Evolutionary conservation across 2,329 filamentous ascomycete species (phyloP).

Genomic region (Orbilia brochopaga): DNA sequence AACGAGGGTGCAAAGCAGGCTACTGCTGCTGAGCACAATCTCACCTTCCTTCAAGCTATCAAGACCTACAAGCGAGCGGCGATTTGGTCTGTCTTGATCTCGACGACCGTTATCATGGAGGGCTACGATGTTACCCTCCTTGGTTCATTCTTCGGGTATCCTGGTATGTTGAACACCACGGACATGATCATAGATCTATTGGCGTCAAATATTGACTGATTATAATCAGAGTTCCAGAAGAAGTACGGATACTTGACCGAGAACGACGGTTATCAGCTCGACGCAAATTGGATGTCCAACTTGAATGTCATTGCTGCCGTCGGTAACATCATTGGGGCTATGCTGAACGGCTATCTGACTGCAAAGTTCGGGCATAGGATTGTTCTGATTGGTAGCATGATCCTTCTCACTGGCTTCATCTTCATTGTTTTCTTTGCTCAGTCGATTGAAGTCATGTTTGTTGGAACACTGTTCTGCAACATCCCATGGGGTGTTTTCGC

Average conservation of each 20-base stretch:
- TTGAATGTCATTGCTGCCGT: constrained; percentile 57
- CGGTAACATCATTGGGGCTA: constrained; percentile 63
- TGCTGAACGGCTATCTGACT: constrained; percentile 63
- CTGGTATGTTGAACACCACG: constrained; percentile 33
- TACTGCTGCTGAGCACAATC: constrained; percentile 65
- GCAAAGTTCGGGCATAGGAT: constrained; percentile 64
- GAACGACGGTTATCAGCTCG: constrained; percentile 40
- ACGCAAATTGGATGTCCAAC: constrained; percentile 47
- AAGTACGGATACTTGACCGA: constrained; percentile 46
- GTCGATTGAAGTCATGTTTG: constrained; percentile 61
- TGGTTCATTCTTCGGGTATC: constrained; percentile 66
- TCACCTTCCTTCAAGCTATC: constrained; percentile 77
- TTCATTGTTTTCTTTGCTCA: constrained; percentile 64
- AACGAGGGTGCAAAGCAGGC: constrained; percentile 57
- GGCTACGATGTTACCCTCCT: constrained; percentile 83
- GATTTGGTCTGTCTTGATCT: constrained; percentile 81
- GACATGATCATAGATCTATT: neutral
- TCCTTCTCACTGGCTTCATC: constrained; percentile 61
- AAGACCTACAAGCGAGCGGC: constrained; percentile 86
- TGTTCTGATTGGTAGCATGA: constrained; percentile 62
- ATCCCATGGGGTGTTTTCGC: constrained; percentile 64
- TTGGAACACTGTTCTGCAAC: constrained; percentile 63
- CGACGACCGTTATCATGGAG: constrained; percentile 89
- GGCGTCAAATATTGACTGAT: neutral
- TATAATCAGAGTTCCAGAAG: constrained; percentile 42